Evolutionary conservation across 1,284 basidiomycete genomes (phyloP).

Genomic region (Ganoderma boninense): DNA sequence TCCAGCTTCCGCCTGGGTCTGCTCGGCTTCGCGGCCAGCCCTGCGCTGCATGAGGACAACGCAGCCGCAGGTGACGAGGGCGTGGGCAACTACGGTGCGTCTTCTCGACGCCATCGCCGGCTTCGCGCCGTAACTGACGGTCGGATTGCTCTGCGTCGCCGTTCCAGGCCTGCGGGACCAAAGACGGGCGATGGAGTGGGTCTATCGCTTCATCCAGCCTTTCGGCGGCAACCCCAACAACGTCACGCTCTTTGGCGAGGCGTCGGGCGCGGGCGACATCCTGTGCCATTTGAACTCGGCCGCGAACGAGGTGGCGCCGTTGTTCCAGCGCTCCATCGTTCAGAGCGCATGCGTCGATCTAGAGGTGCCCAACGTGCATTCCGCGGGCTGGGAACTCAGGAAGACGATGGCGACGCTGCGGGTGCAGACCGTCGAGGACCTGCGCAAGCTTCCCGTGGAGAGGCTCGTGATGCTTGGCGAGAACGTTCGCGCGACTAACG

Average conservation of each 20-base stretch:
- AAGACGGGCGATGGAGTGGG: conserved; percentile 73
- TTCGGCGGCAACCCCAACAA: conserved; percentile 80
- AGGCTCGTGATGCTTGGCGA: conserved; percentile 60
- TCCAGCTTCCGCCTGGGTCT: conserved; percentile 77
- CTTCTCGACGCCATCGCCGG: conserved; percentile 8
- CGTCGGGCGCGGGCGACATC: conserved; percentile 76
- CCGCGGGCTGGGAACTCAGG: conserved; percentile 72
- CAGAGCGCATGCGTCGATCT: conserved; percentile 72
- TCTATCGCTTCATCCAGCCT: conserved; percentile 66
- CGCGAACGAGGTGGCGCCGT: conserved; percentile 62
- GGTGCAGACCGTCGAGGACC: conserved; percentile 62
- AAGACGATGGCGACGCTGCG: conserved; percentile 64
- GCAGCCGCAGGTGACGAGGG: conserved; percentile 67
- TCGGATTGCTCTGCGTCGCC: conserved; percentile 3
- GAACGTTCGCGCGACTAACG: conserved; percentile 66
- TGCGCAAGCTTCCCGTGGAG: conserved; percentile 63
- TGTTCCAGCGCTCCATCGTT: conserved; percentile 73
- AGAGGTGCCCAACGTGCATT: conserved; percentile 62
- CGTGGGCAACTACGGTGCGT: conserved; percentile 78
- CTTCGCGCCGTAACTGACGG: conserved; percentile 13
- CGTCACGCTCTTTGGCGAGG: conserved; percentile 75
- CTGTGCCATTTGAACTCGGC: conserved; percentile 73
- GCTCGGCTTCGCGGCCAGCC: conserved; percentile 74
- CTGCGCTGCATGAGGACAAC: conserved; percentile 72
- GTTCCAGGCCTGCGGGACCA: conserved; percentile 73